These are phyloP conservation scores for Takashimella tepidaria DNA, from an alignment of 1,284 basidiomycete genomes.

Conservation along the genomic window DNA sequence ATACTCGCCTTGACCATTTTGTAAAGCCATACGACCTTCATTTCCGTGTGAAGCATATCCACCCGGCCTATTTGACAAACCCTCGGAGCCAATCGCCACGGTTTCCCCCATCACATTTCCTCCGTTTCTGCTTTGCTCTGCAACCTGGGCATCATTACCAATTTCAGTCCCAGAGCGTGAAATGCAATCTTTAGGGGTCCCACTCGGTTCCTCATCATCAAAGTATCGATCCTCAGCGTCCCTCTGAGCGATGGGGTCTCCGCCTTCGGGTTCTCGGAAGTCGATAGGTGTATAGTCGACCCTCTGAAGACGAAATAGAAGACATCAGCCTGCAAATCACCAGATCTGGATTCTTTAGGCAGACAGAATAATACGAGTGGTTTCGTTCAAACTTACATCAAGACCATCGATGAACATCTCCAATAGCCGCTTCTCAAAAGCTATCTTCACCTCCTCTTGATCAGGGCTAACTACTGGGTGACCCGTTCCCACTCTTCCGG, in stretches of 20 bases:
- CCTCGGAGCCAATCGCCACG: too few species aligned
- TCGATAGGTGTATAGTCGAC: slow-evolving; percentile 42
- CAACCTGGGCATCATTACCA: slow-evolving; percentile 5
- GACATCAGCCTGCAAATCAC: not conserved
- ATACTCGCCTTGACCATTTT: slow-evolving; percentile 45
- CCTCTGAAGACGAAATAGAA: slow-evolving; percentile 24
- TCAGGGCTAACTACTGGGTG: slow-evolving; percentile 16
- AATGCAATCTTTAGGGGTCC: slow-evolving; percentile 15
- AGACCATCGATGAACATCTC: slow-evolving; percentile 46
- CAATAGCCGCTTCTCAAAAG: slow-evolving; percentile 39
- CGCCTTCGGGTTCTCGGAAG: slow-evolving; percentile 32
- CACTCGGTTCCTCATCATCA: slow-evolving; percentile 41
- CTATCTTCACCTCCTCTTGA: slow-evolving; percentile 28
- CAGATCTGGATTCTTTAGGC: too few species aligned
- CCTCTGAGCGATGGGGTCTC: slow-evolving; percentile 33
- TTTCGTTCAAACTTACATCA: slow-evolving; percentile 34
- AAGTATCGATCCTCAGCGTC: slow-evolving; percentile 45
- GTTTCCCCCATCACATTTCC: too few species aligned
- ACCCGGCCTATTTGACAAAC: too few species aligned
- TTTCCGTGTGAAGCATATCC: too few species aligned
- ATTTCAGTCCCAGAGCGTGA: not conserved
- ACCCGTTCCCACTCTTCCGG: not conserved
- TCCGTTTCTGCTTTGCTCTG: not conserved
- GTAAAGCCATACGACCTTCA: slow-evolving; percentile 5
- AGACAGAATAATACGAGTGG: too few species aligned